Evolutionary conservation across 352 stramenopile genomes (phyloP), one percentile per base, ranked within the genome.

Genomic region (Phytopythium ostracodes): DNA sequence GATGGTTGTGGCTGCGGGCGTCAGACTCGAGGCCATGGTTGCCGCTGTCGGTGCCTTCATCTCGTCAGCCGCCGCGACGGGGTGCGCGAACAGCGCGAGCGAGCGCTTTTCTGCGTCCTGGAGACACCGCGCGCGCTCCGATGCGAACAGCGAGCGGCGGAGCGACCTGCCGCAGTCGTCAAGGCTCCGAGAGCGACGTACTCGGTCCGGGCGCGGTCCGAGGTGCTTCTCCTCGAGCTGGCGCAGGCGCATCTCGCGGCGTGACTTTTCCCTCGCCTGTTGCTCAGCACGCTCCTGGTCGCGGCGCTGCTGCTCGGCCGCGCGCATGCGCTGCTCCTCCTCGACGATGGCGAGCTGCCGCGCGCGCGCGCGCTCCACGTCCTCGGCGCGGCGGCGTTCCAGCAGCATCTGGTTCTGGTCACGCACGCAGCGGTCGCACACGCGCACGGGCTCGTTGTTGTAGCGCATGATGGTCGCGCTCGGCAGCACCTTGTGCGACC

Each of bases 361-460:
- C 2, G 84, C 82, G 14, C 86, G 78, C 36, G 84, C 79, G 25
- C 84, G 76, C 54, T 93, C 84, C 53, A 92, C 75, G 51, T 92
- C 84, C 27, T 90, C 81, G 0, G 74, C 66, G 24, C 86, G 81
- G 27, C 79, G 79, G 29, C 82, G 80, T 49, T 92, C 84, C 38
- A 88, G 67, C 63, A 88, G 73, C 69, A 88, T 79, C 64, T 88
- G 77, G 59, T 84, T 88, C 71, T 94, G 81, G 53, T 89, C 72
- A 42, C 81, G 77, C 56, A 94, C 75, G 58, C 86, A 94, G 33
- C 77, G 66, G 67, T 94, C 86, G 67, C 86, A 94, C 52, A 94
- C 82, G 22, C 86, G 86, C 61, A 91, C 76, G 36, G 84, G 77
- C 52, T 94, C 86, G 65, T 93, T 92, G 31, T 84, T 84, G 66